Evolutionary conservation across 495 filamentous ascomycete species (phyloP).

Genomic region (Neurospora sp.): DNA sequence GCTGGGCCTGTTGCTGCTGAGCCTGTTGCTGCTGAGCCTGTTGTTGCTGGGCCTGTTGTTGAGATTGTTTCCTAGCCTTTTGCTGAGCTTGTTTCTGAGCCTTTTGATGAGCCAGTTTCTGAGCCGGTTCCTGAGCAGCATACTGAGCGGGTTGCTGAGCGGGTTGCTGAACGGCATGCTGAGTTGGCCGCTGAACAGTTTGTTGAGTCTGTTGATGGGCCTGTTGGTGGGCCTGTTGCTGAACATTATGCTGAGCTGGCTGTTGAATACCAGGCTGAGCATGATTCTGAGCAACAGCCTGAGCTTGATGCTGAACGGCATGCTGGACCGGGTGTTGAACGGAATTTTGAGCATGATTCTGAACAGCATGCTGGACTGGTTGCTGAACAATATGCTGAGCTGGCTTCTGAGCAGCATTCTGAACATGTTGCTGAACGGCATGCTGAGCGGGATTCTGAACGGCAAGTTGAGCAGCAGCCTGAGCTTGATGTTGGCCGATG

Average conservation of each 20-base stretch:
- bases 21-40: no score
- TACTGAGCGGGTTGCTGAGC: neutral
- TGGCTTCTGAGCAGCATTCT: neutral
- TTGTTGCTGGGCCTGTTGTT: no score
- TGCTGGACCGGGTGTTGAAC: neutral
- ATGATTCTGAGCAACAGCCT: neutral
- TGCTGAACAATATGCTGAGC: neutral
- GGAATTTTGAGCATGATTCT: neutral
- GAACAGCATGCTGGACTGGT: neutral
- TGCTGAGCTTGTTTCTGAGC: no score
- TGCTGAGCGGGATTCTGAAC: neutral
- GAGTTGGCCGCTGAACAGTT: slow-evolving; percentile 9
- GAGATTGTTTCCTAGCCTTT: no score
- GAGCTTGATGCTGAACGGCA: neutral
- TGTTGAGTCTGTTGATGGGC: neutral
- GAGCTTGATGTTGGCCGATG: neutral
- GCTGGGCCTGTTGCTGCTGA: no score
- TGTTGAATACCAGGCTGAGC: neutral
- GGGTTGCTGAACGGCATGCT: neutral
- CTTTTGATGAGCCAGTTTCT: no score
- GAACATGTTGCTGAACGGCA: neutral
- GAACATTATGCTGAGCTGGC: neutral
- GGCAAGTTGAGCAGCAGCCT: neutral
- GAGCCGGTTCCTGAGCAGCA: no score
- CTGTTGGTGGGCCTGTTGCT: neutral